Evolutionary conservation across 2,329 filamentous ascomycete genomes (phyloP).

Genomic region (Didymella keratinophila): DNA sequence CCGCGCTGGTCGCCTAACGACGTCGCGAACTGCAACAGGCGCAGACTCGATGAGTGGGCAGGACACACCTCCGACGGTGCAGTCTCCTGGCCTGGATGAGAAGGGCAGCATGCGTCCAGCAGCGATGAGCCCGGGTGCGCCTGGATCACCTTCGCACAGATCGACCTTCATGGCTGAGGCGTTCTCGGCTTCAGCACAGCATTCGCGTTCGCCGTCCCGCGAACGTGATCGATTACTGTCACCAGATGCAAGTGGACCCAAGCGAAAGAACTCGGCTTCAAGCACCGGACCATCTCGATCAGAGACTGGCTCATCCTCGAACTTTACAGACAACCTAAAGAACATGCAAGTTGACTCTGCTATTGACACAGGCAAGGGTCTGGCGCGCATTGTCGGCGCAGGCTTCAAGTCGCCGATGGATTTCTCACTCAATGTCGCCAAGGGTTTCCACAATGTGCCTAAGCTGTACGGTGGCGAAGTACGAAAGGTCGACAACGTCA

Average conservation of each 20-base stretch:
- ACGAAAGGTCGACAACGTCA: slow-evolving; percentile 79
- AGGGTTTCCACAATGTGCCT: slow-evolving; percentile 88
- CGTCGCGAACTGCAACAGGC: slow-evolving; percentile 26
- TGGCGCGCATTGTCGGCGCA: slow-evolving; percentile 76
- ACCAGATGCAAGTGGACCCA: slow-evolving; percentile 15
- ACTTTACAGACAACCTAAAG: slow-evolving; percentile 29
- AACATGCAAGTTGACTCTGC: slow-evolving; percentile 60
- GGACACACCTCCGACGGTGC: slow-evolving; percentile 29
- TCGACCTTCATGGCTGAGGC: slow-evolving; percentile 46
- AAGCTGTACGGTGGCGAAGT: slow-evolving; percentile 86
- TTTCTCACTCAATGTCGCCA: slow-evolving; percentile 80
- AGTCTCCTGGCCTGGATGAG: slow-evolving; percentile 17
- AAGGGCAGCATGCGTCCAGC: slow-evolving; percentile 22
- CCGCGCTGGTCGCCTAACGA: slow-evolving; percentile 23
- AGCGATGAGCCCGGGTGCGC: slow-evolving; percentile 23
- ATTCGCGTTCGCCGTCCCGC: slow-evolving; percentile 40
- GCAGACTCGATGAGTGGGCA: slow-evolving; percentile 29
- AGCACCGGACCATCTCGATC: slow-evolving; percentile 25
- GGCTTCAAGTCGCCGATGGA: slow-evolving; percentile 84
- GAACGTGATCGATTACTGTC: slow-evolving; percentile 25
- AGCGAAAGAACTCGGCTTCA: slow-evolving; percentile 29
- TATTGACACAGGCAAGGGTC: slow-evolving; percentile 70
- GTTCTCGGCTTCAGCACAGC: slow-evolving; percentile 39
- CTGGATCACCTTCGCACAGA: slow-evolving; percentile 35
- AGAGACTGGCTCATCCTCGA: slow-evolving; percentile 30